Conservation (phyloP, 129 eudicot species). For the Glebionis coronaria region DNA sequence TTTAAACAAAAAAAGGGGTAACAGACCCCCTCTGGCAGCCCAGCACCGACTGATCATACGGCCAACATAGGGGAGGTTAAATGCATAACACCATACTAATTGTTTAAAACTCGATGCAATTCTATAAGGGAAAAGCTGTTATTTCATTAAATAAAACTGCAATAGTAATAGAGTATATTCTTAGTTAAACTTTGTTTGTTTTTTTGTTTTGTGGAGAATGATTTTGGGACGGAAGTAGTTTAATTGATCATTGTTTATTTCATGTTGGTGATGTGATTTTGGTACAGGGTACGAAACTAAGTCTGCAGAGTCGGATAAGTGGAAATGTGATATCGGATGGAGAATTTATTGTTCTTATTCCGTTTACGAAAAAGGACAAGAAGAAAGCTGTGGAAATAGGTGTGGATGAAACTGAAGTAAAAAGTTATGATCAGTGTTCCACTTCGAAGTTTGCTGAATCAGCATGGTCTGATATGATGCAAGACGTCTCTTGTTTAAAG, state of each 20-base stretch:
- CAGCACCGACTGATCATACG: too few species aligned
- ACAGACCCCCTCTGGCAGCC: too few species aligned
- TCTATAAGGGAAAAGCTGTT: too few species aligned
- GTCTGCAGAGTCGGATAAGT: slow-evolving; percentile 61
- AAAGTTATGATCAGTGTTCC: slow-evolving; percentile 26
- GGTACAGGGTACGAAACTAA: slow-evolving; percentile 67
- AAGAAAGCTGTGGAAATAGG: slow-evolving; percentile 30
- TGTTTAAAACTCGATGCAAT: too few species aligned
- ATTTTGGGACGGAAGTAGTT: too few species aligned
- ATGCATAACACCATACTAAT: too few species aligned
- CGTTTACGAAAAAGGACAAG: slow-evolving; percentile 57
- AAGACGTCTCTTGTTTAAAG: slow-evolving; percentile 49
- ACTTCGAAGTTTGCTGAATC: slow-evolving; percentile 52
- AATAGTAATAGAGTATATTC: too few species aligned
- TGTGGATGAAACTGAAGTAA: slow-evolving; percentile 13
- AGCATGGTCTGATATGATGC: slow-evolving; percentile 73
- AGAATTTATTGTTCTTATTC: slow-evolving; percentile 66
- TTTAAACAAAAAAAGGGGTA: slow-evolving; percentile 4
- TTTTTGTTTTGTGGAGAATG: too few species aligned
- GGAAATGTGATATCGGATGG: slow-evolving; percentile 34
- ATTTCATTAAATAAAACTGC: too few species aligned
- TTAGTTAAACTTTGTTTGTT: too few species aligned
- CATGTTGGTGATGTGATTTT: not conserved
- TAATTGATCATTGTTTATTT: too few species aligned
- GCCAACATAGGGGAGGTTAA: too few species aligned